Percentiles rank a stretch among this genome's conserved stretches.
Evolutionary conservation across 805 yeast species (phyloP).

Genomic region (Scheffersomyces amazonensis): DNA sequence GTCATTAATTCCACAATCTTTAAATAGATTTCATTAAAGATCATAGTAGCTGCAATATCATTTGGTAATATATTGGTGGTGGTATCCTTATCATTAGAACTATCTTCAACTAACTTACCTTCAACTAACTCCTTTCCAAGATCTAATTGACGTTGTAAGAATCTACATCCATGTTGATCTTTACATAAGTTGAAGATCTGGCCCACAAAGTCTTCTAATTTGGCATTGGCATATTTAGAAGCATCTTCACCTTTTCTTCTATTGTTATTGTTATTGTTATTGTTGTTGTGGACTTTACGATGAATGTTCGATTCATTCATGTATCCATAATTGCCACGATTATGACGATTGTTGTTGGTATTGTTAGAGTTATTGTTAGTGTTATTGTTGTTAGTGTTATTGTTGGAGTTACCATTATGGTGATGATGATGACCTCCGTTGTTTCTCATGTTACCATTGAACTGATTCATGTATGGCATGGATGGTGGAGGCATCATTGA

Average conservation of each 20-base stretch:
- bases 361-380: slow-evolving; percentile 8
- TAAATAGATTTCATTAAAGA: slow-evolving; percentile 75
- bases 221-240: slow-evolving; percentile 64
- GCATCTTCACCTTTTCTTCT: slow-evolving; percentile 63
- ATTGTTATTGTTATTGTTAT: slow-evolving; percentile 15
- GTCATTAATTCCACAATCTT: slow-evolving; percentile 86
- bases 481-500: not conserved
- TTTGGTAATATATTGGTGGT: slow-evolving; percentile 10
- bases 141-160: slow-evolving; percentile 84
- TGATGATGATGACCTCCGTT: slow-evolving; percentile 1
- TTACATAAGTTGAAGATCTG: slow-evolving; percentile 79
- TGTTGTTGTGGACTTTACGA: slow-evolving; percentile 37
- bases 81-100: slow-evolving; percentile 4
- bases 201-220: slow-evolving; percentile 65
- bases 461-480: not conserved
- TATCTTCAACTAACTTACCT: slow-evolving; percentile 4
- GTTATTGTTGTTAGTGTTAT: slow-evolving; percentile 7
- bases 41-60: slow-evolving; percentile 62
- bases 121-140: slow-evolving; percentile 38
- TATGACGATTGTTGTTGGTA: slow-evolving; percentile 7
- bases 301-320: slow-evolving; percentile 34
- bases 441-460: slow-evolving; percentile 3
- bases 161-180: slow-evolving; percentile 96
- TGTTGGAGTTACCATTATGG: slow-evolving; percentile 4
- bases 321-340: slow-evolving; percentile 7